A percentile compares a stretch with the other conserved stretches of the same genome.
These are phyloP conservation scores for Royoungia palumana DNA, from an alignment of 768 basidiomycete species.

Conservation along the genomic window DNA sequence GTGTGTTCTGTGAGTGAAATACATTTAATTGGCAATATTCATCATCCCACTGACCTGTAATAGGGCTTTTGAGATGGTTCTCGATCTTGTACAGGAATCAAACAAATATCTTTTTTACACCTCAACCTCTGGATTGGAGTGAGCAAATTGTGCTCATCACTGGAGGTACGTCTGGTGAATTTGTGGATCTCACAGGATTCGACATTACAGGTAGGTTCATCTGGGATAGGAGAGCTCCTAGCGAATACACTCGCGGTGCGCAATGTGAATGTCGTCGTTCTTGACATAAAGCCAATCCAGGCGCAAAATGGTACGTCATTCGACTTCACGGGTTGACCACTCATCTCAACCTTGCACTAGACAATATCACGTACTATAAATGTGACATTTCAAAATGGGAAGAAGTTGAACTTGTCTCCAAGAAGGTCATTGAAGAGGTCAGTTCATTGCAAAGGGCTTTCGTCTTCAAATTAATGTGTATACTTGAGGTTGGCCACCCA, in stretches of 20 bases:
- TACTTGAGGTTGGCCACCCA: conserved; percentile 71
- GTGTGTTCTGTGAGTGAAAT: conserved; percentile 59
- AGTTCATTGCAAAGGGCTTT: conserved; percentile 5
- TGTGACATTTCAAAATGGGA: conserved; percentile 92
- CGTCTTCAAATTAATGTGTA: neutral
- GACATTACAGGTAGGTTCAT: conserved; percentile 55
- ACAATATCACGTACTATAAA: conserved; percentile 80
- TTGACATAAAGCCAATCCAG: conserved; percentile 76
- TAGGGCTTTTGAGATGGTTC: conserved; percentile 69
- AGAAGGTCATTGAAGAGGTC: conserved; percentile 76
- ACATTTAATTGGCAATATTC: neutral
- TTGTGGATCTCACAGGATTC: neutral
- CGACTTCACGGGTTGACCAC: neutral
- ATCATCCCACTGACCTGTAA: conserved; percentile 4
- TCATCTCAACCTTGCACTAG: conserved; percentile 36
- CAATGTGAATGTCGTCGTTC: conserved; percentile 79
- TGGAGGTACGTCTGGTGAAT: conserved; percentile 57
- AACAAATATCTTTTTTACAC: conserved; percentile 57
- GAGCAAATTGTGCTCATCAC: conserved; percentile 90
- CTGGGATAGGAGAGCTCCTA: conserved; percentile 84
- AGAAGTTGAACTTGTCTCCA: conserved; percentile 73
- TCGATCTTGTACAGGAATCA: conserved; percentile 76
- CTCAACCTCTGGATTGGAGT: conserved; percentile 71
- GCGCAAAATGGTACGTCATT: conserved; percentile 66
- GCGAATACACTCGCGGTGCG: conserved; percentile 84